Conservation (phyloP, 2,329 filamentous ascomycete genomes). For the Xylogone sp. region DNA sequence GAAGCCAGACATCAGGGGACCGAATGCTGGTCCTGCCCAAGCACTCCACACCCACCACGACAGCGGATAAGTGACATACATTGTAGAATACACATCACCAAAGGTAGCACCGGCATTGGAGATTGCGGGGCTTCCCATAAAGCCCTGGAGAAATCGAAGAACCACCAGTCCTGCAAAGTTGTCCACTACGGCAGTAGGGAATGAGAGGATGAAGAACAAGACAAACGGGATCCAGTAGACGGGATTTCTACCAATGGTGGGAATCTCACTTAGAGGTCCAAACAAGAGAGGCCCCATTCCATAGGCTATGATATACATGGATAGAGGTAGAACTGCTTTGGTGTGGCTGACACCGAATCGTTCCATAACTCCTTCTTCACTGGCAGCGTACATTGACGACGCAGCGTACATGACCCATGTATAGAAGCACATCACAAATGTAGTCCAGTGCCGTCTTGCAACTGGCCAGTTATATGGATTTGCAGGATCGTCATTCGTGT, state of each 20-base stretch:
- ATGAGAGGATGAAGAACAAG: slow-evolving; percentile 61
- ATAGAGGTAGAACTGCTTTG: too few species aligned
- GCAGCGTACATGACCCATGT: slow-evolving; percentile 53
- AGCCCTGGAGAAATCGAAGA: slow-evolving; percentile 59
- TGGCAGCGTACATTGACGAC: slow-evolving; percentile 40
- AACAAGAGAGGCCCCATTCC: slow-evolving; percentile 62
- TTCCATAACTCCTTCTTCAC: slow-evolving; percentile 37
- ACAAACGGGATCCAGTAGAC: slow-evolving; percentile 64
- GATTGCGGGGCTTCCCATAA: slow-evolving; percentile 57
- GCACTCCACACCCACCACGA: slow-evolving; percentile 39
- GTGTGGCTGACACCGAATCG: slow-evolving; percentile 44
- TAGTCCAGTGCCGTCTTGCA: slow-evolving; percentile 34
- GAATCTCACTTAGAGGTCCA: slow-evolving; percentile 62
- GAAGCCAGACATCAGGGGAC: slow-evolving; percentile 56
- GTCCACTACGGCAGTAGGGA: slow-evolving; percentile 57
- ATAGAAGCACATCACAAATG: slow-evolving; percentile 44
- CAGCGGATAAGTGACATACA: slow-evolving; percentile 43
- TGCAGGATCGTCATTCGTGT: slow-evolving; percentile 46
- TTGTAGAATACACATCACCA: slow-evolving; percentile 46
- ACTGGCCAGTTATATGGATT: slow-evolving; percentile 51
- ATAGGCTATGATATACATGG: slow-evolving; percentile 28
- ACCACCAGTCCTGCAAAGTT: slow-evolving; percentile 61
- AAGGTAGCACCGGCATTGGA: slow-evolving; percentile 50
- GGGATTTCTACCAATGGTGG: slow-evolving; percentile 59
- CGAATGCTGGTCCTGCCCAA: slow-evolving; percentile 48